A percentile compares a stretch with the other conserved stretches of the same genome.
These are phyloP conservation scores for Talaromyces borbonicus DNA, from an alignment of 495 filamentous ascomycete species.

Conservation along the genomic window DNA sequence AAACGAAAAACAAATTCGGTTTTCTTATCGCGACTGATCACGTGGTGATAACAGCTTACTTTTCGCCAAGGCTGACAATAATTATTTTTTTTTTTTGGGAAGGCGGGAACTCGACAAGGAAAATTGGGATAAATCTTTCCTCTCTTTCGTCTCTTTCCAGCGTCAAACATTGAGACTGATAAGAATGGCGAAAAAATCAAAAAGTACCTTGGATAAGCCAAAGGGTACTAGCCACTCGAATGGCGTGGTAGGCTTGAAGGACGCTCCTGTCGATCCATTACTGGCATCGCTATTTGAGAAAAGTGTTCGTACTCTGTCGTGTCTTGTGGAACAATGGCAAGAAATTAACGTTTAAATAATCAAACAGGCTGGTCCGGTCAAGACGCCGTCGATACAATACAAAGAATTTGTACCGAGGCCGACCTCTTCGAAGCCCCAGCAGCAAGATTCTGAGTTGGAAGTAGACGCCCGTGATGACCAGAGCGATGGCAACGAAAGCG, in stretches of 20 bases:
- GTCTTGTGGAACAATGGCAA: no score
- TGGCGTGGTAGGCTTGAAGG: constrained; percentile 12
- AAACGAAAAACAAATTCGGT: not conserved
- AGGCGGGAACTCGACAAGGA: constrained; percentile 1
- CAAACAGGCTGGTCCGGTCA: constrained; percentile 56
- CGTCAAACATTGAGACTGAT: not conserved
- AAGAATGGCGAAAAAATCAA: constrained; percentile 36
- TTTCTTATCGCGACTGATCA: not conserved
- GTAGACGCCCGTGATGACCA: constrained; percentile 24
- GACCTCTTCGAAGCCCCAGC: constrained; percentile 10
- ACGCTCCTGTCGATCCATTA: constrained; percentile 54
- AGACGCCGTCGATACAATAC: constrained; percentile 44
- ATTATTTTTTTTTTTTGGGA: not conserved
- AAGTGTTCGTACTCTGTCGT: constrained; percentile 52
- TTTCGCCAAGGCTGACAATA: constrained; percentile 8
- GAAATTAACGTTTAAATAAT: not conserved
- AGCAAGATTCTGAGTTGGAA: constrained; percentile 9
- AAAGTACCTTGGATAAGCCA: constrained; percentile 20
- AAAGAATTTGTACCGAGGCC: constrained; percentile 22
- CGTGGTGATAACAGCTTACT: constrained; percentile 5
- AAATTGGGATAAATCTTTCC: not conserved
- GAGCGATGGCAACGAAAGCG: constrained; percentile 23
- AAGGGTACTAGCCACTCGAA: constrained; percentile 8
- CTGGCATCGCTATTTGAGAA: constrained; percentile 71
- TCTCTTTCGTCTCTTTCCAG: not conserved